Evolutionary conservation across 257 asterid species (phyloP), one percentile per base, ranked within the genome.

Genomic region (Forsythia viridissima): DNA sequence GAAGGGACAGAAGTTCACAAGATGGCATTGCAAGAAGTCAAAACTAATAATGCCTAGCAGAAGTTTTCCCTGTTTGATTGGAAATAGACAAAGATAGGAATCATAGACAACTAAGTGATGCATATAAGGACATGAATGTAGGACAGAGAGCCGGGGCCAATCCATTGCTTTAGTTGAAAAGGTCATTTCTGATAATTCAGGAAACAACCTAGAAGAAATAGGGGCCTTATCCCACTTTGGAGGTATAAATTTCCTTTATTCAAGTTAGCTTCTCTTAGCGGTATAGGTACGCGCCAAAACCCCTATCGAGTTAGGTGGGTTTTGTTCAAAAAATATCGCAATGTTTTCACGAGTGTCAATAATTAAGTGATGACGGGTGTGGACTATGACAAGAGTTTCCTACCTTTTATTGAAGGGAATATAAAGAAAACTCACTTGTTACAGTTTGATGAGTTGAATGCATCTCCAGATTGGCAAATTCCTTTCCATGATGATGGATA

Each of bases 401-500:
- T 59, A 20, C 34, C 16, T 8, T 3, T 63, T 24, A 9, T 63
- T 37, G 13, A 55, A 79, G 6, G 41, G 65, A 6, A 70, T 37
- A 24, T 63, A 78, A 16, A 12, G 67, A 30, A 13, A 8, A 88
- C 92, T 84, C 70, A 93, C 99, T 81, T 92, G 71, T 93, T 95
- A 75, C 99, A 95, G 39, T 88, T 84, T 7, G 96, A 88, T 9
- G 91, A 86, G 88, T 84, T 88, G 91, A 92, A 94, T 6, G 75
- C 81, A 77, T 88, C 89, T 9, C 99, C 98, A 3, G 87, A 44
- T 87, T 93, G 93, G 83, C 99, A 95, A 66, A 86, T 80, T 80
- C 99, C 99, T 76, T 89, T 93, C 99, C 99, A 95, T 38, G 87
- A 80, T 76, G 84, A 55, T 5, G 99, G 99, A 43, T 91, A 51